These are phyloP conservation scores for Leccinum boreale DNA, from an alignment of 768 basidiomycete species.

Conservation along the genomic window DNA sequence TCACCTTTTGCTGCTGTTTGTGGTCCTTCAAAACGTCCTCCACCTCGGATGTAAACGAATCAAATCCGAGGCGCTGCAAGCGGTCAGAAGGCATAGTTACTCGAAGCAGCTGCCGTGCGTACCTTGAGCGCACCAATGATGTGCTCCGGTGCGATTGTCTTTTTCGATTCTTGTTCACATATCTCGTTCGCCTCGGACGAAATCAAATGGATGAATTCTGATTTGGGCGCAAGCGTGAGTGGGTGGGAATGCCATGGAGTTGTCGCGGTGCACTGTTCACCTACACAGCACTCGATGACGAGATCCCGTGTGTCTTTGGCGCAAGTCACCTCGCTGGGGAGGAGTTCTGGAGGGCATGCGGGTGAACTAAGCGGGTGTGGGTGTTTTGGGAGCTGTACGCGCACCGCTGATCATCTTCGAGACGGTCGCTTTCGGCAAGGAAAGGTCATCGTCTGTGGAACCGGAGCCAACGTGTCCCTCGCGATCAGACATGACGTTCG, in stretches of 20 bases:
- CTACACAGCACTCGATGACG: slow-evolving; percentile 98
- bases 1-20: slow-evolving; percentile 91
- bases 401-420: slow-evolving; percentile 93
- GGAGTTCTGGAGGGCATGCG: slow-evolving; percentile 59
- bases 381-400: slow-evolving; percentile 11
- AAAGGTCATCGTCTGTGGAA: slow-evolving; percentile 86
- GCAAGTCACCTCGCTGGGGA: slow-evolving; percentile 84
- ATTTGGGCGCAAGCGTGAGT: slow-evolving; percentile 10
- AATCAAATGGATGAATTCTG: slow-evolving; percentile 98
- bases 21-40: slow-evolving; percentile 94
- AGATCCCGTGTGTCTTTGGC: slow-evolving; percentile 96
- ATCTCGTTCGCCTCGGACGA: slow-evolving; percentile 98
- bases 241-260: slow-evolving; percentile 2
- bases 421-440: slow-evolving; percentile 95
- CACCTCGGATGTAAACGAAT: slow-evolving; percentile 85
- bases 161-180: slow-evolving; percentile 97
- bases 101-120: slow-evolving; percentile 14
- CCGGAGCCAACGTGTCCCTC: slow-evolving; percentile 71
- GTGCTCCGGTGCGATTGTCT: slow-evolving; percentile 98
- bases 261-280: slow-evolving; percentile 54
- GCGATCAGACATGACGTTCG: slow-evolving; percentile 76
- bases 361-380: slow-evolving; percentile 6
- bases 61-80: slow-evolving; percentile 83
- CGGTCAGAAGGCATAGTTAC: slow-evolving; percentile 7
- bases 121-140: slow-evolving; percentile 91